Base-by-base conservation (phyloP, 139 green algal species). In the Tetradesmus obliquus region DNA sequence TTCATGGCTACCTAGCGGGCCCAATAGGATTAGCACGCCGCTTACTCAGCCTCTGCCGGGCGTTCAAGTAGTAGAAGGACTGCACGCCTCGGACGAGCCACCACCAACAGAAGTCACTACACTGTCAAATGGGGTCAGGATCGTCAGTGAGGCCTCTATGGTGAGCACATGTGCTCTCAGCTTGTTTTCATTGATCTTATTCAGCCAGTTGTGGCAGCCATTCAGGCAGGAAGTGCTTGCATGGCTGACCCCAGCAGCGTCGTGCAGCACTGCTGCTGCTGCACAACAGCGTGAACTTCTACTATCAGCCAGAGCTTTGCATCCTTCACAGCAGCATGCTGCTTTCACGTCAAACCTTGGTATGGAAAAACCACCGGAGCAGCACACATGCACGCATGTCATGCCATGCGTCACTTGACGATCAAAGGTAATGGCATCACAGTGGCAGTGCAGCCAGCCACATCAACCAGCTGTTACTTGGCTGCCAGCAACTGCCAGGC, bases 61-160 rank as follows among this genome's bases (percentile, higher is more conserved):
- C 12, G 80, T 98, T 1, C 3, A 86, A 9, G 53, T 93, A 4
- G 90, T 93, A 0, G 86, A 76, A 1, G 87, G 95, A 1, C 81
- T 91, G 17, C 6, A 71, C 7, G 32, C 84, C 1, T 82, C 95
- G 13, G 74, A 79, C 19, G 55, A 89, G 10, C 88, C 95, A 1
- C 96, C 96, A 0, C 92, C 89, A 5, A 99, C 98, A 15, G 88
- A 98, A 83, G 93, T 97, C 32, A 99, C 97, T 5, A 97, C 94
- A 15, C 95, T 99, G 19, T 15, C 86, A 22, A 99, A 99, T 88
- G 98, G 98, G 10, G 90, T 98, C 8, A 96, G 93, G 51, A 96
- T 99, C 51, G 97, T 98, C 9, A 97, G 94, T 57, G 98, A 99
- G 88, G 95, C 96, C 54, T 98, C 96, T 0, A 94, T 95, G 86